Conservation (phyloP, 2,329 filamentous ascomycete species). For the Ramularia endophylla region DNA sequence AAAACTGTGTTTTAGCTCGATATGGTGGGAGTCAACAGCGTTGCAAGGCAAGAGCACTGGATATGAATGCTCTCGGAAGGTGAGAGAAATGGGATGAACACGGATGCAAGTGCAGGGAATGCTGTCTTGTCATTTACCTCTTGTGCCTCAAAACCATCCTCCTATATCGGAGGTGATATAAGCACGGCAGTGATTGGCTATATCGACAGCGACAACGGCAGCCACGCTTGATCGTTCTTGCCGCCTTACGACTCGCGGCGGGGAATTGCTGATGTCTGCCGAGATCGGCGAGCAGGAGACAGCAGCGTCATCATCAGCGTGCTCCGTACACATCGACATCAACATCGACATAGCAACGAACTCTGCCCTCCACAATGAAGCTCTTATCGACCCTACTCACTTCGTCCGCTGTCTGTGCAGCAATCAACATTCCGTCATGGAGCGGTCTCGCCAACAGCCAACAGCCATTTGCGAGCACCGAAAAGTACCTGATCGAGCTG, state of each 20-base stretch:
- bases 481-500: slow-evolving; percentile 73
- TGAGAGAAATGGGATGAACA: too few species aligned
- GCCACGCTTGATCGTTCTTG: too few species aligned
- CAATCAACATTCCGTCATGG: slow-evolving; percentile 19
- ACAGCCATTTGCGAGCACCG: slow-evolving; percentile 28
- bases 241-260: too few species aligned
- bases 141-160: slow-evolving; percentile 1
- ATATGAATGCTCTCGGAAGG: too few species aligned
- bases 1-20: background rate
- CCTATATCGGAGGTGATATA: slow-evolving; percentile 1
- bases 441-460: slow-evolving; percentile 20
- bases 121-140: too few species aligned
- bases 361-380: slow-evolving; percentile 16
- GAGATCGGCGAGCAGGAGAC: background rate
- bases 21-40: background rate
- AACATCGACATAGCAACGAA: background rate
- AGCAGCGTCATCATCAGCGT: too few species aligned
- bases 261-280: too few species aligned
- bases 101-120: too few species aligned
- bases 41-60: too few species aligned
- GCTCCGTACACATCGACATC: background rate
- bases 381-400: slow-evolving; percentile 17
- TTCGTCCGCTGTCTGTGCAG: slow-evolving; percentile 17
- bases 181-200: background rate
- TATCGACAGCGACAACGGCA: background rate